These are phyloP conservation scores for Ophiostoma quercus DNA, from an alignment of 2,329 filamentous ascomycete species.

Conservation along the genomic window DNA sequence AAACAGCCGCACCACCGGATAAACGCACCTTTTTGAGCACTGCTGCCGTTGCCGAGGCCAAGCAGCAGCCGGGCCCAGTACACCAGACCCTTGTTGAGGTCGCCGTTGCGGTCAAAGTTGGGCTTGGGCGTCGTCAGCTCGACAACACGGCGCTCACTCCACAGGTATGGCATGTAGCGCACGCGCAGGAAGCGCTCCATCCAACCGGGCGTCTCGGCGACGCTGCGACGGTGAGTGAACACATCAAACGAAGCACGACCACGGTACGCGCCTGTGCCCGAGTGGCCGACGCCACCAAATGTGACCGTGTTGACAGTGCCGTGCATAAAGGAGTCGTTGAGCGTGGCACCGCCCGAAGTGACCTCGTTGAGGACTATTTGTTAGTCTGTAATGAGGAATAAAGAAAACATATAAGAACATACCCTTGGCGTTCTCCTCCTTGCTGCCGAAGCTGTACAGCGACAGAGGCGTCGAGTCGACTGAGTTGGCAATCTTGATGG, in stretches of 20 bases:
- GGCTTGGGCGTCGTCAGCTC: slow-evolving; percentile 45
- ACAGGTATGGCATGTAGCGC: slow-evolving; percentile 60
- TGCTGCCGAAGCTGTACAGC: slow-evolving; percentile 79
- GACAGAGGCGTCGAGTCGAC: slow-evolving; percentile 79
- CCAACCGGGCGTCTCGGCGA: slow-evolving; percentile 62
- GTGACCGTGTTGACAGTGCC: slow-evolving; percentile 62
- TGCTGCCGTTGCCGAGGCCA: slow-evolving; percentile 41
- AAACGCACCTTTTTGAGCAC: slow-evolving; percentile 41
- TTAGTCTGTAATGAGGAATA: not conserved
- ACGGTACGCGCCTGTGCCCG: slow-evolving; percentile 70
- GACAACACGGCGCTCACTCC: slow-evolving; percentile 42
- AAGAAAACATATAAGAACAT: slow-evolving; percentile 24
- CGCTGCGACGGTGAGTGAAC: slow-evolving; percentile 54
- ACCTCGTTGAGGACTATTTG: slow-evolving; percentile 53
- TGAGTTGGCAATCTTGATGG: slow-evolving; percentile 73
- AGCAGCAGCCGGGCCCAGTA: slow-evolving; percentile 53
- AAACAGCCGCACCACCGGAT: slow-evolving; percentile 44
- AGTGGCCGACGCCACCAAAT: slow-evolving; percentile 80
- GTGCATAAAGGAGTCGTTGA: slow-evolving; percentile 50
- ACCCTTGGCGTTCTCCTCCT: slow-evolving; percentile 71
- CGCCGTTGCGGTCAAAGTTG: slow-evolving; percentile 59
- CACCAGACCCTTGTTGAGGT: slow-evolving; percentile 44
- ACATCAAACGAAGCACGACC: slow-evolving; percentile 68
- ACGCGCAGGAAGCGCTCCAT: slow-evolving; percentile 61
- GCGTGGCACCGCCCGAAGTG: slow-evolving; percentile 62